These are phyloP conservation scores for Coemansia sp. DNA, from an alignment of 192 early-diverging fungal genomes.

Conservation along the genomic window DNA sequence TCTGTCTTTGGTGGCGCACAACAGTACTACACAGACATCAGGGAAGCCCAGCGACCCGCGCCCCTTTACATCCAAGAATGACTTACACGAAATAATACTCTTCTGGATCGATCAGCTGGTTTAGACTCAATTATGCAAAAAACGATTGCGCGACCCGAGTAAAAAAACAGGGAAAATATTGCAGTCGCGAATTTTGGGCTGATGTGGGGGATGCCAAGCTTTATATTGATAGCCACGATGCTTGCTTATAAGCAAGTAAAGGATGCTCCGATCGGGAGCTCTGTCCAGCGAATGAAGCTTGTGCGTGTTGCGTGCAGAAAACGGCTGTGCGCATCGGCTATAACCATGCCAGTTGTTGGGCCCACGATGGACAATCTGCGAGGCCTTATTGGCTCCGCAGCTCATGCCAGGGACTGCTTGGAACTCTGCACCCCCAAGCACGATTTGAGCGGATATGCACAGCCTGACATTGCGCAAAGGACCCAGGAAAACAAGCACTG, in stretches of 20 bases:
- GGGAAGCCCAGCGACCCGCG: neutral
- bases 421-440: neutral
- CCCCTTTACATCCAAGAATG: neutral
- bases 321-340: neutral
- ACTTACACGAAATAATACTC: neutral
- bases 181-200: neutral
- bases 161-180: neutral
- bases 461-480: too few species aligned
- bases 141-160: neutral
- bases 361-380: slow-evolving; percentile 2
- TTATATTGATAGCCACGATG: neutral
- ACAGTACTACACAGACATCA: neutral
- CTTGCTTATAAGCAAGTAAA: neutral
- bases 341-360: neutral
- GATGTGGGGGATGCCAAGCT: neutral
- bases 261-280: neutral
- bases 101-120: neutral
- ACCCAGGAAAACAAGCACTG: neutral
- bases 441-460: neutral
- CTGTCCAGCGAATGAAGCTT: neutral
- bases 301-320: neutral
- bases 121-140: neutral
- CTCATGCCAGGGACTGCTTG: slow-evolving; percentile 3
- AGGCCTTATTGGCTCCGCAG: neutral
- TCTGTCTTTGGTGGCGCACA: neutral